Base-by-base conservation (phyloP, 2,329 filamentous ascomycete species). In the Colletotrichum coccodes region DNA sequence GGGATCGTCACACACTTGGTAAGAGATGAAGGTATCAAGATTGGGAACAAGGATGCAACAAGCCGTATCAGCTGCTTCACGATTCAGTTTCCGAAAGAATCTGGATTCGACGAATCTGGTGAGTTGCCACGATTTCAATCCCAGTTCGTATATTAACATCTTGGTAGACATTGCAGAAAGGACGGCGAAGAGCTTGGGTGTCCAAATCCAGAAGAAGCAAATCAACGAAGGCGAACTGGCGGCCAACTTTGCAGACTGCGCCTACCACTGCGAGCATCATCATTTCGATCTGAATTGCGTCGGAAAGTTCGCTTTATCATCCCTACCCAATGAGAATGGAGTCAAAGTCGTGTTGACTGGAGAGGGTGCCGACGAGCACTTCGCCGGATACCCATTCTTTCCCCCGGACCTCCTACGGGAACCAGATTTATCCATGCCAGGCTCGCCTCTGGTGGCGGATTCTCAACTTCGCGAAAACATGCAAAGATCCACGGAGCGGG, bases 311-410 rank as follows among this genome's bases (percentile, higher is more conserved):
- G 80, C 81, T 8, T 77, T 89, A 1, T 85, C 84, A 0, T 79
- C 80, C 23, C 71, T 84, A 0, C 80, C 84, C 0, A 80, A 76
- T 7, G 77, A 84, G 40, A 75, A 80, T 2, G 85, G 85, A 3
- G 80, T 84, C 74, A 87, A 87, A 66, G 86, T 88, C 2, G 82
- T 89, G 3, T 74, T 89, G 6, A 87, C 85, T 0, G 80, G 82
- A 9, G 84, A 87, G 71, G 85, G 85, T 1, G 76, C 84, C 6
- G 87, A 89, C 64, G 86, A 89, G 76, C 79, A 84, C 57, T 88
- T 89, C 71, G 82, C 78, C 3, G 87, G 87, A 28, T 89, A 89
- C 70, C 74, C 79, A 0, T 76, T 79, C 46, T 85, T 84, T 64
- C 72, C 80, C 0, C 75, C 80, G 0, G 86, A 89, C 56, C 81